Conservation (phyloP, 2,329 filamentous ascomycete species). For the Remersonia thermophila region DNA sequence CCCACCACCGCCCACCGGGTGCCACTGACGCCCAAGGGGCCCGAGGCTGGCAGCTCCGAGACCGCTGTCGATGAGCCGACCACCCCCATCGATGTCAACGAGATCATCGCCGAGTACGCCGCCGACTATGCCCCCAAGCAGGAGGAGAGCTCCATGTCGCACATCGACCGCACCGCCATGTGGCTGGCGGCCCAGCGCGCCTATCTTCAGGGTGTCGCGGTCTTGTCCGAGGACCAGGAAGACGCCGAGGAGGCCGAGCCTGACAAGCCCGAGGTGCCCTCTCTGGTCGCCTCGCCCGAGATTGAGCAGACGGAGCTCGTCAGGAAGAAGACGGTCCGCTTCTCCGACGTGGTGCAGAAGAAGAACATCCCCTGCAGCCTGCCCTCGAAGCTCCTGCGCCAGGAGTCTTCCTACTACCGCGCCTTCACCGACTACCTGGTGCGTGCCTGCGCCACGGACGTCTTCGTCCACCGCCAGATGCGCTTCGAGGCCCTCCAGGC, state of each 20-base stretch:
- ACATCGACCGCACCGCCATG: slow-evolving; percentile 70
- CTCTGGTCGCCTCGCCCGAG: slow-evolving; percentile 10
- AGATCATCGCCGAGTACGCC: slow-evolving; percentile 60
- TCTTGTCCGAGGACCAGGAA: slow-evolving; percentile 32
- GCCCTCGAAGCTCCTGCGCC: slow-evolving; percentile 38
- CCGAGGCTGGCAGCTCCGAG: slow-evolving; percentile 18
- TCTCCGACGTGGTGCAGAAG: slow-evolving; percentile 44
- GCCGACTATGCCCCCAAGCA: slow-evolving; percentile 64
- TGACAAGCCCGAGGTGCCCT: slow-evolving; percentile 23
- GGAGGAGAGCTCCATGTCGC: slow-evolving; percentile 49
- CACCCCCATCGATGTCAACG: slow-evolving; percentile 40
- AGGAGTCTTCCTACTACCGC: slow-evolving; percentile 75
- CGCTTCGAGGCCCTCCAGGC: slow-evolving; percentile 84
- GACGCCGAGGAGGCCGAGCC: slow-evolving; percentile 13
- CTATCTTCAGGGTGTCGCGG: slow-evolving; percentile 58
- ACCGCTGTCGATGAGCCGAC: slow-evolving; percentile 20
- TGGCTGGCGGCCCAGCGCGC: slow-evolving; percentile 77
- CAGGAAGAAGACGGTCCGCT: slow-evolving; percentile 65
- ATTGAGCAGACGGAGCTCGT: slow-evolving; percentile 6
- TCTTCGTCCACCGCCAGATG: slow-evolving; percentile 71
- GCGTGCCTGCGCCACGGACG: slow-evolving; percentile 54
- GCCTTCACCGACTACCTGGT: slow-evolving; percentile 69
- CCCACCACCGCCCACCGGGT: slow-evolving; percentile 24
- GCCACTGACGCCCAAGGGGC: slow-evolving; percentile 13
- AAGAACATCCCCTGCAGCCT: slow-evolving; percentile 35